Percentiles rank a stretch among this genome's conserved stretches.
Evolutionary conservation across 1,284 basidiomycete genomes (phyloP).

Genomic region (Naganishia sp.): DNA sequence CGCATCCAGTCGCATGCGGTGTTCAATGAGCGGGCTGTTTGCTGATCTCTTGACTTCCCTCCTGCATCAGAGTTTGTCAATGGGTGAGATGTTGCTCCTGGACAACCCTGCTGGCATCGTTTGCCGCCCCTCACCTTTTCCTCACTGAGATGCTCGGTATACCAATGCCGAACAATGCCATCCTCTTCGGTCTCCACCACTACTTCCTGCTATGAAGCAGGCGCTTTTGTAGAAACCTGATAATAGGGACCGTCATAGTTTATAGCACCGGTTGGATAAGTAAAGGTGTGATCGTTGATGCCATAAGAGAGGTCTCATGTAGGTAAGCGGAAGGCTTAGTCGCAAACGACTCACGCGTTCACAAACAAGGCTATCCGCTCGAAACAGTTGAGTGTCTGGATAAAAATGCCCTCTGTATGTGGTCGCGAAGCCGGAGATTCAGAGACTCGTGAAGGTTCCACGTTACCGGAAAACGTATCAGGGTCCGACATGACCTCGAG

Average conservation of each 20-base stretch:
- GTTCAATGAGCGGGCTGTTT: slow-evolving; percentile 1
- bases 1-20: slow-evolving; percentile 16
- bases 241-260: slow-evolving; percentile 29
- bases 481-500: slow-evolving; percentile 84
- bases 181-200: slow-evolving; percentile 30
- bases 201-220: slow-evolving; percentile 20
- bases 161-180: slow-evolving; percentile 18
- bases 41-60: background rate
- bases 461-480: slow-evolving; percentile 55
- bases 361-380: slow-evolving; percentile 30
- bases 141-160: slow-evolving; percentile 13
- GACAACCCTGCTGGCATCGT: background rate
- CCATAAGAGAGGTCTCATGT: background rate
- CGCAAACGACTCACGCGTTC: slow-evolving; percentile 30
- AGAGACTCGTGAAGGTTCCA: too few species aligned
- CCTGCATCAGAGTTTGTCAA: background rate
- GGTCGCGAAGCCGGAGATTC: background rate
- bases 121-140: background rate
- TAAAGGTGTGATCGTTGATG: slow-evolving; percentile 30
- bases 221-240: slow-evolving; percentile 3
- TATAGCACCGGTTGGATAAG: slow-evolving; percentile 31
- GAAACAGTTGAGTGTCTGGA: slow-evolving; percentile 31
- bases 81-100: background rate
- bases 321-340: background rate
- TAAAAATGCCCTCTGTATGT: slow-evolving; percentile 33